A percentile compares a stretch with the other conserved stretches of the same genome.
These are phyloP conservation scores for Saitozyma podzolica DNA, from an alignment of 768 basidiomycete species.

Conservation along the genomic window DNA sequence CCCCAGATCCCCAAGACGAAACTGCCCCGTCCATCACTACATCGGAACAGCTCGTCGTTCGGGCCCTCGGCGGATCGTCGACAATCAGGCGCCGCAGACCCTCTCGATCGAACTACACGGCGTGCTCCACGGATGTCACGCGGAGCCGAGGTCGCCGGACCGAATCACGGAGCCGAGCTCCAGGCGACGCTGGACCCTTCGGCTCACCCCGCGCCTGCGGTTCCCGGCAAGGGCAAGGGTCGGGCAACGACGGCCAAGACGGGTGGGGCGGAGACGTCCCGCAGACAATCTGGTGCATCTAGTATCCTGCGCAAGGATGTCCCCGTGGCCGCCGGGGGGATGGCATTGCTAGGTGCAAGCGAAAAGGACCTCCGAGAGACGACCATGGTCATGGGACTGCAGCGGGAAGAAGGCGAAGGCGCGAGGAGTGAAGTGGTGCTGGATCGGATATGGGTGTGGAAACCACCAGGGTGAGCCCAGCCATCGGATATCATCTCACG, in stretches of 20 bases:
- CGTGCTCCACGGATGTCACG: slow-evolving; percentile 35
- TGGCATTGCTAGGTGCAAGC: slow-evolving; percentile 20
- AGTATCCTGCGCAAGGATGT: slow-evolving; percentile 15
- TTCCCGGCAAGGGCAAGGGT: slow-evolving; percentile 10
- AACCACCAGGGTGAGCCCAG: slow-evolving; percentile 27
- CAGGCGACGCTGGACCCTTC: slow-evolving; percentile 35
- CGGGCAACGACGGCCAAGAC: neutral
- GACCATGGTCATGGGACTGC: slow-evolving; percentile 51
- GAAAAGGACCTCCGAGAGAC: slow-evolving; percentile 49
- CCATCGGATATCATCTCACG: neutral
- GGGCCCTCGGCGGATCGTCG: slow-evolving; percentile 19
- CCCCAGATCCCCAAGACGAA: neutral
- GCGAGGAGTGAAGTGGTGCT: slow-evolving; percentile 35
- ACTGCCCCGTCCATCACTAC: slow-evolving; percentile 15
- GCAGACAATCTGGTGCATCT: neutral
- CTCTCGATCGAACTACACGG: slow-evolving; percentile 31
- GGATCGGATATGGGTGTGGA: slow-evolving; percentile 41
- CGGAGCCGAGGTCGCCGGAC: slow-evolving; percentile 1
- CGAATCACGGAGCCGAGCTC: slow-evolving; percentile 17
- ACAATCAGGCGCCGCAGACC: slow-evolving; percentile 28
- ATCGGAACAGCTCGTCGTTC: slow-evolving; percentile 33
- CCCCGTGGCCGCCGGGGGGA: neutral
- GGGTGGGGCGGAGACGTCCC: slow-evolving; percentile 5
- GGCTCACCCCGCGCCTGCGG: slow-evolving; percentile 7
- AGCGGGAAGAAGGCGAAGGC: slow-evolving; percentile 29